phyloP scores from a whole-genome alignment of 1,139 yeast genomes.

The Eremothecium cymbalariae region DNA sequence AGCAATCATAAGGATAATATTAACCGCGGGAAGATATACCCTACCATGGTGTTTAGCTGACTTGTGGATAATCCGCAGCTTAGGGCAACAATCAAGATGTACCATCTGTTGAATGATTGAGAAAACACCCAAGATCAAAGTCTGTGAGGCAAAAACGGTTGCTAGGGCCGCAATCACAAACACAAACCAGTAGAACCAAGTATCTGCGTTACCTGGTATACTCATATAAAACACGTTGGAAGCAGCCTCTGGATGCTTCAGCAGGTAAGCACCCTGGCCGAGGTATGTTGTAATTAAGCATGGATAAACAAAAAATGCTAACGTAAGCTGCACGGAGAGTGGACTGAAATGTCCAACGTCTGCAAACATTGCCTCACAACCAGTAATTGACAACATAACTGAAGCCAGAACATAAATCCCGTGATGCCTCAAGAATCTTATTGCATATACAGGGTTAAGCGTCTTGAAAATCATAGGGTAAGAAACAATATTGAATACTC shows the following conservation, averaged over 20 bases:
- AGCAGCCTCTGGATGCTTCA: conserved; percentile 36
- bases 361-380: conserved; percentile 58
- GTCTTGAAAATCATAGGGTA: conserved; percentile 43
- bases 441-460: conserved; percentile 46
- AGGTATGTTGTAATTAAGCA: conserved; percentile 44
- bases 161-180: conserved; percentile 47
- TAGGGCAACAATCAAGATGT: conserved; percentile 47
- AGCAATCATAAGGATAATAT: conserved; percentile 44
- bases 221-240: conserved; percentile 42
- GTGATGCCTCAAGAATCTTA: conserved; percentile 33
- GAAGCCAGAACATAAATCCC: conserved; percentile 43
- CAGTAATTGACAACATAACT: conserved; percentile 49
- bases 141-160: conserved; percentile 54
- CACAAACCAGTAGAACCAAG: conserved; percentile 44
- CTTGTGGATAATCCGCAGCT: conserved; percentile 39
- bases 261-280: conserved; percentile 50
- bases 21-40: conserved; percentile 45
- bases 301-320: conserved; percentile 43
- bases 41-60: conserved; percentile 40
- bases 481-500: conserved; percentile 39
- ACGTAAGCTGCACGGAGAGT: conserved; percentile 42
- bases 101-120: conserved; percentile 46
- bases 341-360: conserved; percentile 51
- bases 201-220: conserved; percentile 43
- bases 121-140: conserved; percentile 49